Base-by-base conservation (phyloP, 2,329 filamentous ascomycete genomes). In the Aspergillus proliferans region DNA sequence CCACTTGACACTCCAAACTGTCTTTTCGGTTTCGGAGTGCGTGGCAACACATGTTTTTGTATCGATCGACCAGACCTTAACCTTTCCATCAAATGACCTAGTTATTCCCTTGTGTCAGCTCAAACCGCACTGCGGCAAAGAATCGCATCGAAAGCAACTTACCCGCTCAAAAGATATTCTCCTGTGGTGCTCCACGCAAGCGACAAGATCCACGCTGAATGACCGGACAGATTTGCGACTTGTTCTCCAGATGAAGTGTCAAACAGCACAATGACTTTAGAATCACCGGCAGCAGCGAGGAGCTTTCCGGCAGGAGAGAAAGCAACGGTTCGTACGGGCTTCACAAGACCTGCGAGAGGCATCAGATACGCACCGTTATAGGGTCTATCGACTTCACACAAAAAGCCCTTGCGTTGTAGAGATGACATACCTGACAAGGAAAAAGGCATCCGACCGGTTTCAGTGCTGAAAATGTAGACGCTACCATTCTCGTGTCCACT, bases 381-480 rank as follows among this genome's bases (percentile, higher is more conserved):
- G 9, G 4, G 10, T 10, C 10, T 12, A 9, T 10, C 10, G 26
- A 30, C 26, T 12, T 40, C 5, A 8, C 15, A 15, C 36, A 39
- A 21, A 21, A 40, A 8, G 15, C 10, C 10, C 1, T 22, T 40
- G 15, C 10, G 9, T 12, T 19, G 5, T 19, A 19, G 34, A 18
- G 3, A 40, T n/a, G 3, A 61, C 77, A 52, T 73, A 87, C 87
- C 85, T 47, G 88, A 85, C 21, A 98, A 76, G 6, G 89, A 93
- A 69, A 95, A 92, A 10, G 88, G 77, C 59, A 98, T 82, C 47
- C 88, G 82, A 3, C 88, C 88, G 0, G 87, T 89, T 58, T 90
- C 85, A 62, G 95, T 97, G 74, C 90, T 91, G 77, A 97, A 98
- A 53, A 98, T 83, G 71, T 96, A 96, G 54, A 97, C 81, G 10